These are phyloP conservation scores for Penicillium sp. DNA, from an alignment of 2,329 filamentous ascomycete genomes.

Conservation along the genomic window DNA sequence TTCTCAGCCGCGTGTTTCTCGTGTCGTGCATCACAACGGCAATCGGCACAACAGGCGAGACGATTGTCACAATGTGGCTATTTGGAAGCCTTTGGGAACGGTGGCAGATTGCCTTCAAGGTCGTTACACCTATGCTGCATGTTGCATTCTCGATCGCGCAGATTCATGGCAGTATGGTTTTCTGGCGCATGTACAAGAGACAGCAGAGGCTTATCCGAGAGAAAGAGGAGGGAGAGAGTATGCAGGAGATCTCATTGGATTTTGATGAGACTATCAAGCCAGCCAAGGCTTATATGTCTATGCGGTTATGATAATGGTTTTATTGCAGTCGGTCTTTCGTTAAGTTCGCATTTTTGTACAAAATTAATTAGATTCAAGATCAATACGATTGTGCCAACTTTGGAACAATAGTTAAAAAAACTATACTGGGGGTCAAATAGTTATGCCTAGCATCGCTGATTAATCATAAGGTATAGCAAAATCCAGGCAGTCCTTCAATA, in stretches of 20 bases:
- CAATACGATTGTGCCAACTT: too few relatives aligned
- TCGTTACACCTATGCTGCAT: conserved; percentile 47
- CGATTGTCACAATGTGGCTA: conserved; percentile 46
- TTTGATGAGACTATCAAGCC: background rate
- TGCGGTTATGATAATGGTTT: background rate
- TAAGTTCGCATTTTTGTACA: background rate
- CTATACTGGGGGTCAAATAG: too few relatives aligned
- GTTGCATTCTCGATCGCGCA: conserved; percentile 45
- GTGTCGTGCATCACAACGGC: conserved; percentile 40
- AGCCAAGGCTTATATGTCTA: background rate
- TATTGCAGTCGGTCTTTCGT: background rate
- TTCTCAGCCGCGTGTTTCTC: conserved; percentile 43
- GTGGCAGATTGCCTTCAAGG: conserved; percentile 47
- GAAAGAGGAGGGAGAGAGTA: background rate
- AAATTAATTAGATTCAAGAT: background rate
- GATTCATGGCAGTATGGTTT: conserved; percentile 45
- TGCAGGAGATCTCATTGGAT: background rate
- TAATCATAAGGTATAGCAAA: background rate
- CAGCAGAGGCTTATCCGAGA: conserved; percentile 12
- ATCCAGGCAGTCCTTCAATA: background rate
- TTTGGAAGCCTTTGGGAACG: conserved; percentile 45
- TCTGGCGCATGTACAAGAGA: conserved; percentile 40
- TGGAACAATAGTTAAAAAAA: background rate
- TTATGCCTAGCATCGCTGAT: too few relatives aligned
- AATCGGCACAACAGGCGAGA: conserved; percentile 43